Percentiles rank a stretch among this genome's conserved stretches.
Conservation (phyloP, 2,329 filamentous ascomycete species). For the Penicillium sumatraense region DNA sequence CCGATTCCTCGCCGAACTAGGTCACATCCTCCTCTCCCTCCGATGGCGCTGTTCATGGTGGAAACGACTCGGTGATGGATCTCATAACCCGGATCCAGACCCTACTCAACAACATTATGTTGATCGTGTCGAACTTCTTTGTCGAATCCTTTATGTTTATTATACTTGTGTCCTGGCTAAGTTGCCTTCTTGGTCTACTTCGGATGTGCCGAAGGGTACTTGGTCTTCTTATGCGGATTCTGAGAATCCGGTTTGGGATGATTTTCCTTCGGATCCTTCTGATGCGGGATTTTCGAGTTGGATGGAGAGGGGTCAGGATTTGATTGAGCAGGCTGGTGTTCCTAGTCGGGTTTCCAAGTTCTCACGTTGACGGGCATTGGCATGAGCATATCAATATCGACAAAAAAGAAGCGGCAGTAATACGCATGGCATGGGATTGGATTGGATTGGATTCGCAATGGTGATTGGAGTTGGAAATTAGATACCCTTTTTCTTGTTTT, state of each 20-base stretch:
- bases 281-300: slow-evolving; percentile 46
- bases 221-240: slow-evolving; percentile 50
- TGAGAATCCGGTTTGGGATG: slow-evolving; percentile 46
- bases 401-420: slow-evolving; percentile 6
- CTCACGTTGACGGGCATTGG: too few species aligned
- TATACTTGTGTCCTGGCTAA: slow-evolving; percentile 50
- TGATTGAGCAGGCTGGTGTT: slow-evolving; percentile 47
- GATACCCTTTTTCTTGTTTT: slow-evolving; percentile 41
- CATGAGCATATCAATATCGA: neutral
- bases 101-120: slow-evolving; percentile 45
- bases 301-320: slow-evolving; percentile 44
- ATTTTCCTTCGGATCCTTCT: slow-evolving; percentile 46
- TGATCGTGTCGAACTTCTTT: slow-evolving; percentile 46
- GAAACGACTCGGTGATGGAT: slow-evolving; percentile 47
- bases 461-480: slow-evolving; percentile 35
- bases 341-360: slow-evolving; percentile 34
- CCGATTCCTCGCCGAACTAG: slow-evolving; percentile 45
- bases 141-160: slow-evolving; percentile 52
- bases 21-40: slow-evolving; percentile 47
- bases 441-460: slow-evolving; percentile 3
- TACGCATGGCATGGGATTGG: neutral
- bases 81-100: slow-evolving; percentile 40
- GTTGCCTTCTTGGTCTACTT: slow-evolving; percentile 43
- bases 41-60: slow-evolving; percentile 54
- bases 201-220: slow-evolving; percentile 44